These are phyloP conservation scores for Hypsizygus ulmarius DNA, from an alignment of 1,284 basidiomycete species.

Conservation along the genomic window DNA sequence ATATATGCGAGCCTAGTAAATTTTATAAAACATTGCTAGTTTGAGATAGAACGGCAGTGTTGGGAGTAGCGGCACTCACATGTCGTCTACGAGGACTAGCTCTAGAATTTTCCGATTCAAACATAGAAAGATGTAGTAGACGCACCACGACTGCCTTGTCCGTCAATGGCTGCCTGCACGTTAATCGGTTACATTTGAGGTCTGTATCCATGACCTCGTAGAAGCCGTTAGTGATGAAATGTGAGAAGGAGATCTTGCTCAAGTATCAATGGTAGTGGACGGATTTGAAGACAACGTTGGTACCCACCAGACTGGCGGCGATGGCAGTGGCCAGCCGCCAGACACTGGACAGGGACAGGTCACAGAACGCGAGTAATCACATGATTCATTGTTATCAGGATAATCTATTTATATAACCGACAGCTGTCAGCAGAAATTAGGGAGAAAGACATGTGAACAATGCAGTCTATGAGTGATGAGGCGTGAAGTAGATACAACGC, in stretches of 20 bases:
- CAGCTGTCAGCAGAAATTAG: conserved; percentile 8
- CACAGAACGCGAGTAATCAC: conserved; percentile 9
- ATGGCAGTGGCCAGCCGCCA: too few species aligned
- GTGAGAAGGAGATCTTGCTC: too few species aligned
- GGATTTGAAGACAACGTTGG: too few species aligned
- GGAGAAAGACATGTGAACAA: conserved; percentile 15
- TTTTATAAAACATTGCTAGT: background rate
- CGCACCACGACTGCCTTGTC: conserved; percentile 82
- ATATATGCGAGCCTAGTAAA: conserved; percentile 71
- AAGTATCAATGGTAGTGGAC: too few species aligned
- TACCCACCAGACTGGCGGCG: too few species aligned
- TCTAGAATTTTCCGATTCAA: background rate
- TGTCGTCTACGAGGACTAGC: conserved; percentile 40
- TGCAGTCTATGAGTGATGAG: conserved; percentile 15
- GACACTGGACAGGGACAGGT: too few species aligned
- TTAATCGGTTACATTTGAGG: conserved; percentile 73
- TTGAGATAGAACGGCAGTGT: background rate
- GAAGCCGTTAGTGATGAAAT: too few species aligned
- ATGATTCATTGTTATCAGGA: conserved; percentile 9
- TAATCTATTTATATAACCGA: conserved; percentile 1
- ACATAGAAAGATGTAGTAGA: conserved; percentile 14
- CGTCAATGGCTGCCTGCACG: conserved; percentile 58
- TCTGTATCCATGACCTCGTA: conserved; percentile 43
- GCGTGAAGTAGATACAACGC: conserved; percentile 14
- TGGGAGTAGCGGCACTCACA: conserved; percentile 35